phyloP scores from a whole-genome alignment of 177 flowering plant genomes.

The Vitis hybrid region DNA sequence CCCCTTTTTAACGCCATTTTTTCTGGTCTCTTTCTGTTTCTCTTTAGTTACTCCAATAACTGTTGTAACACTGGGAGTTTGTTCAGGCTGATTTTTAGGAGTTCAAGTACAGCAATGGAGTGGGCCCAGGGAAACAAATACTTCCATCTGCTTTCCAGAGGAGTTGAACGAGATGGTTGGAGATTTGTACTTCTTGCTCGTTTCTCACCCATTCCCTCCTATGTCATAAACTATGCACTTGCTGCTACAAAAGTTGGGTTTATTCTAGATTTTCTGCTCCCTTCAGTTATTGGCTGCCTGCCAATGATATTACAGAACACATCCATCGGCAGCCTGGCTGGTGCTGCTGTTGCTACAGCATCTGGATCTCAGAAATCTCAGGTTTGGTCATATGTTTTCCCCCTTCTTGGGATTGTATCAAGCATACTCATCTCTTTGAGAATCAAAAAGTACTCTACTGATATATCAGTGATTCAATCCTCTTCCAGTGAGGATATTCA shows the following conservation, averaged over 20 bases:
- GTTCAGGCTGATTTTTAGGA: slow-evolving; percentile 64
- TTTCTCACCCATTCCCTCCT: slow-evolving; percentile 94
- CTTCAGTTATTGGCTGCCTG: slow-evolving; percentile 80
- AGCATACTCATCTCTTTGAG: slow-evolving; percentile 83
- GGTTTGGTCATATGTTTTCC: slow-evolving; percentile 72
- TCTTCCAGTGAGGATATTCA: slow-evolving; percentile 21
- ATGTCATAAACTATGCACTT: slow-evolving; percentile 84
- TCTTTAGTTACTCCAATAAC: background rate
- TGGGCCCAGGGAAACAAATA: slow-evolving; percentile 77
- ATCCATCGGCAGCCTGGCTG: slow-evolving; percentile 90
- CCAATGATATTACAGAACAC: slow-evolving; percentile 97
- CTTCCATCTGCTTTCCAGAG: slow-evolving; percentile 65
- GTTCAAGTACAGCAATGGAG: slow-evolving; percentile 68
- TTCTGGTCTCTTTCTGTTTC: background rate
- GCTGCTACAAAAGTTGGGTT: slow-evolving; percentile 85
- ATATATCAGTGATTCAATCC: slow-evolving; percentile 31
- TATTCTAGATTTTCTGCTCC: slow-evolving; percentile 75
- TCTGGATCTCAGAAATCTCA: slow-evolving; percentile 62
- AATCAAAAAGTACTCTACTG: slow-evolving; percentile 69
- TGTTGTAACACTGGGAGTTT: slow-evolving; percentile 3
- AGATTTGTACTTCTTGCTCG: slow-evolving; percentile 94
- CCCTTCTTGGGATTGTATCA: slow-evolving; percentile 76
- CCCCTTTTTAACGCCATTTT: background rate
- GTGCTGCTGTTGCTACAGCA: slow-evolving; percentile 84
- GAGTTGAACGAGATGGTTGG: slow-evolving; percentile 96